Evolutionary conservation across 2,329 filamentous ascomycete genomes (phyloP).

Genomic region (Daldinia sp.): DNA sequence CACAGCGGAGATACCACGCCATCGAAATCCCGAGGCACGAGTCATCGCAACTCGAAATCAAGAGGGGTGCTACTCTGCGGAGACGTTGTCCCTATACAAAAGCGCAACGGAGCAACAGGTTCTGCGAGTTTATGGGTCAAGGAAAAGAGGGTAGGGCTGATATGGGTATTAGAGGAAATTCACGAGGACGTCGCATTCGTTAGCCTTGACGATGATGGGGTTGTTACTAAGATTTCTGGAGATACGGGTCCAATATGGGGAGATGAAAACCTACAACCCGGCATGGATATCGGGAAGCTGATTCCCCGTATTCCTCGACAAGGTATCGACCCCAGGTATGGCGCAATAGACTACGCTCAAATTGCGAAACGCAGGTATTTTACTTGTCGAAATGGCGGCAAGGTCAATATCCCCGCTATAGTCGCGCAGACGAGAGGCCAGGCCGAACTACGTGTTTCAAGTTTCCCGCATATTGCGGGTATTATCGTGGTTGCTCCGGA

Average conservation of each 20-base stretch:
- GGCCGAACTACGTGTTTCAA: slow-evolving; percentile 84
- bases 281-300: slow-evolving; percentile 80
- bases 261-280: slow-evolving; percentile 71
- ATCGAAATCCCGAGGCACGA: slow-evolving; percentile 65
- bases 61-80: slow-evolving; percentile 92
- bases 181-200: slow-evolving; percentile 90
- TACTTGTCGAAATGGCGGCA: slow-evolving; percentile 82
- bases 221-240: slow-evolving; percentile 77
- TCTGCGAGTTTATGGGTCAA: slow-evolving; percentile 99
- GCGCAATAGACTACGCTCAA: slow-evolving; percentile 82
- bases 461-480: slow-evolving; percentile 96
- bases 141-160: slow-evolving; percentile 91
- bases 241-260: slow-evolving; percentile 90
- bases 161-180: slow-evolving; percentile 98
- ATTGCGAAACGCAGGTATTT: slow-evolving; percentile 81
- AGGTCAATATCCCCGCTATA: slow-evolving; percentile 85
- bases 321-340: slow-evolving; percentile 75
- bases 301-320: slow-evolving; percentile 86
- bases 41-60: slow-evolving; percentile 81
- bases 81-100: slow-evolving; percentile 98
- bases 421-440: slow-evolving; percentile 78
- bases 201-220: slow-evolving; percentile 80
- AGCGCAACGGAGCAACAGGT: slow-evolving; percentile 90
- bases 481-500: slow-evolving; percentile 91
- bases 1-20: slow-evolving; percentile 68